Evolutionary conservation across 805 yeast genomes (phyloP).

Genomic region (Monosporozyma servazzii): DNA sequence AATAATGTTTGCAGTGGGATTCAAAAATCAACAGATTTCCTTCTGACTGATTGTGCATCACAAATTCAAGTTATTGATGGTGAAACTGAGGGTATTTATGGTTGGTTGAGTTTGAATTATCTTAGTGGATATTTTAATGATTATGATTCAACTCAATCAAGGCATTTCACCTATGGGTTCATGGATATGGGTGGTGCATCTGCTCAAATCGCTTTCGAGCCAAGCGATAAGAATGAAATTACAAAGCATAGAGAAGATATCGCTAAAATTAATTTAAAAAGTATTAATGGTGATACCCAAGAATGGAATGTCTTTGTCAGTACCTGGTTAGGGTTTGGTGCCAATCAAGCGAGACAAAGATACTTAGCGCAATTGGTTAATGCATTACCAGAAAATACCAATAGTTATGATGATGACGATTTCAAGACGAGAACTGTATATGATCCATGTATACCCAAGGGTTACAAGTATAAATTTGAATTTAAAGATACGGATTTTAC

Average conservation of each 20-base stretch:
- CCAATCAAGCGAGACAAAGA: slow-evolving; percentile 81
- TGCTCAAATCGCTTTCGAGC: slow-evolving; percentile 90
- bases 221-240: slow-evolving; percentile 52
- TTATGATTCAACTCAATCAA: slow-evolving; percentile 29
- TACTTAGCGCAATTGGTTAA: slow-evolving; percentile 51
- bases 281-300: slow-evolving; percentile 59
- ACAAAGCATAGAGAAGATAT: slow-evolving; percentile 64
- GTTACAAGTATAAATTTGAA: slow-evolving; percentile 41
- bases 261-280: slow-evolving; percentile 54
- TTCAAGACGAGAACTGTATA: slow-evolving; percentile 32
- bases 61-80: slow-evolving; percentile 88
- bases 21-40: slow-evolving; percentile 46
- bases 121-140: slow-evolving; percentile 55
- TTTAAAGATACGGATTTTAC: slow-evolving; percentile 38
- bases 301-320: slow-evolving; percentile 85
- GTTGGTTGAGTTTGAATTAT: slow-evolving; percentile 91
- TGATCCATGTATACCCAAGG: slow-evolving; percentile 79
- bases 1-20: slow-evolving; percentile 51
- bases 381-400: slow-evolving; percentile 40
- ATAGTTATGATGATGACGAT: slow-evolving; percentile 39
- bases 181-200: slow-evolving; percentile 99
- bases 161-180: slow-evolving; percentile 69
- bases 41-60: slow-evolving; percentile 45
- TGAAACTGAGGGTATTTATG: slow-evolving; percentile 87
- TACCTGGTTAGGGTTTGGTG: slow-evolving; percentile 97